Evolutionary conservation across 192 early-diverging fungal genomes (phyloP).

Genomic region (Chytriomyces sp.): DNA sequence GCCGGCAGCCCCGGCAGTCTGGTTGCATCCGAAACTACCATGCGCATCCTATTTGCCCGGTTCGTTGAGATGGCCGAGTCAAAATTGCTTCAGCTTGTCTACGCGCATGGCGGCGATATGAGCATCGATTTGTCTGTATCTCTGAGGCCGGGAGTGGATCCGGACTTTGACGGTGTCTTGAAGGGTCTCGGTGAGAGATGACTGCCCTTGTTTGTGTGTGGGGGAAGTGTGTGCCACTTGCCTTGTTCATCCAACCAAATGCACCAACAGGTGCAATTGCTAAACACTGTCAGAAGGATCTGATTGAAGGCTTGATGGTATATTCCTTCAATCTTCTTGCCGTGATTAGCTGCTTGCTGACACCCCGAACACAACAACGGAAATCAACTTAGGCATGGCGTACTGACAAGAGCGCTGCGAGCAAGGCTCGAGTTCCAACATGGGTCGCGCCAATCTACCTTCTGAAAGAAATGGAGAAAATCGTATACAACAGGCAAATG

Average conservation of each 20-base stretch:
- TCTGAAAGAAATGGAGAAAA: slow-evolving; percentile 57
- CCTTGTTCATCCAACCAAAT: no score
- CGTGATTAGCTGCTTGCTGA: no score
- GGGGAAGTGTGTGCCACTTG: no score
- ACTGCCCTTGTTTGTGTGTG: no score
- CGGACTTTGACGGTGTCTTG: slow-evolving; percentile 80
- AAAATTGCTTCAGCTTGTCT: slow-evolving; percentile 34
- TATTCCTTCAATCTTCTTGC: no score
- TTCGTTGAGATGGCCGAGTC: slow-evolving; percentile 43
- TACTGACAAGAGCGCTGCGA: slow-evolving; percentile 45
- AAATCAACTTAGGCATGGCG: slow-evolving; percentile 43
- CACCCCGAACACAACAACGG: no score
- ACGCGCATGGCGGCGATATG: slow-evolving; percentile 29
- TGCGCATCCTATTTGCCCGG: slow-evolving; percentile 35
- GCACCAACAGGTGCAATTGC: slow-evolving; percentile 57
- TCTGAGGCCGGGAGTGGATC: slow-evolving; percentile 58
- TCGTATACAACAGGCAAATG: slow-evolving; percentile 68
- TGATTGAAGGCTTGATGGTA: slow-evolving; percentile 64
- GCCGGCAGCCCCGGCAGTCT: no score
- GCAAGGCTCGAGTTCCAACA: background rate
- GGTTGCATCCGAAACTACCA: slow-evolving; percentile 2
- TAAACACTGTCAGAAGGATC: slow-evolving; percentile 81
- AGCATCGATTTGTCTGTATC: slow-evolving; percentile 40
- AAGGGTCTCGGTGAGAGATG: slow-evolving; percentile 65
- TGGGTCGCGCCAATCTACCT: slow-evolving; percentile 29